phyloP scores from a whole-genome alignment of 805 yeast genomes.

The Kockiozyma suomiensis region DNA sequence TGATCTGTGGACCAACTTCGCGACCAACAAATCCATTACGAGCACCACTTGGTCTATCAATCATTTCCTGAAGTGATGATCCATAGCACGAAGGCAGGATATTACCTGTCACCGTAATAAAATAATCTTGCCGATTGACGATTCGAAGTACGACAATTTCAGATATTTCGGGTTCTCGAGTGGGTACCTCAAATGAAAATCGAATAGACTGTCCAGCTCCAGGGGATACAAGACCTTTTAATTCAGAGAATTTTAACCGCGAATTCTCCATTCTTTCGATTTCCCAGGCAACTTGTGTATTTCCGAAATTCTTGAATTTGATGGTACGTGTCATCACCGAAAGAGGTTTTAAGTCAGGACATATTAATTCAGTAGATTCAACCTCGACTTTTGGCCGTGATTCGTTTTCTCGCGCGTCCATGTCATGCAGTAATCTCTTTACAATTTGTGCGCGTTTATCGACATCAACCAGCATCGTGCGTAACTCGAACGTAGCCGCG shows the following conservation, averaged over 20 bases:
- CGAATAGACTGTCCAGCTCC: conserved; percentile 34
- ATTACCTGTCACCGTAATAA: conserved; percentile 35
- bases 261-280: conserved; percentile 39
- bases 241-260: conserved; percentile 37
- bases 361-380: conserved; percentile 42
- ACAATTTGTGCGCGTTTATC: conserved; percentile 44
- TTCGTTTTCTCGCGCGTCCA: conserved; percentile 52
- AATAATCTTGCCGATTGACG: conserved; percentile 41
- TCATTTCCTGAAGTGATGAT: conserved; percentile 35
- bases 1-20: conserved; percentile 17
- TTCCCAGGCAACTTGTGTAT: conserved; percentile 46
- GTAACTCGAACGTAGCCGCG: conserved; percentile 43
- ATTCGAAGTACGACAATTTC: conserved; percentile 39
- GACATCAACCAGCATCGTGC: conserved; percentile 46
- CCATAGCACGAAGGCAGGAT: conserved; percentile 43
- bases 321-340: conserved; percentile 35
- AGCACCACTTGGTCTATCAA: conserved; percentile 23
- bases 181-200: conserved; percentile 21
- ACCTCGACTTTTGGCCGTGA: conserved; percentile 49
- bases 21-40: conserved; percentile 13
- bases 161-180: conserved; percentile 19
- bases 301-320: conserved; percentile 45
- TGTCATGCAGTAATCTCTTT: conserved; percentile 45
- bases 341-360: conserved; percentile 39
- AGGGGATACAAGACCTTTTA: conserved; percentile 36